phyloP scores from a whole-genome alignment of 257 asterid species.

The Gardenia jasminoides region DNA sequence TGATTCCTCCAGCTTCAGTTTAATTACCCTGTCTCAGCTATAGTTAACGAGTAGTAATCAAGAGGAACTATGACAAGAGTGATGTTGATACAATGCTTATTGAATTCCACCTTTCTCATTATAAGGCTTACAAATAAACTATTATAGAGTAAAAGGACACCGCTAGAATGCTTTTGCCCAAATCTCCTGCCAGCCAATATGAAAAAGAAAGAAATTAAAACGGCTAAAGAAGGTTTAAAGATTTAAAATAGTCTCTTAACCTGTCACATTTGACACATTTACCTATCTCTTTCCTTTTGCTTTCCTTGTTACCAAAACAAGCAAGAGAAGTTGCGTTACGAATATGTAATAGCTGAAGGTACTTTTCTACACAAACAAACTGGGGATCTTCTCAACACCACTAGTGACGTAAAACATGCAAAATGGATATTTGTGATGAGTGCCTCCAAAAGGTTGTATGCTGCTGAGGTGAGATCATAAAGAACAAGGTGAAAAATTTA shows the following conservation, averaged over 20 bases:
- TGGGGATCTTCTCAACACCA: slow-evolving; percentile 24
- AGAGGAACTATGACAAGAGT: neutral
- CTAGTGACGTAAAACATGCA: slow-evolving; percentile 1
- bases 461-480: slow-evolving; percentile 21
- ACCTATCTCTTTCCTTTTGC: neutral
- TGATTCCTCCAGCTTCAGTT: neutral
- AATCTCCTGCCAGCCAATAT: no score
- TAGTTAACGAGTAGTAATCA: neutral
- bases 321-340: slow-evolving; percentile 34
- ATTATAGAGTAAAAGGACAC: no score
- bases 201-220: no score
- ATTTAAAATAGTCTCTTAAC: no score
- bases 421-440: slow-evolving; percentile 42
- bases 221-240: no score
- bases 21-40: neutral
- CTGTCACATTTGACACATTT: neutral
- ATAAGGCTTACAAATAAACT: no score
- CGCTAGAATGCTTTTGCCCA: no score
- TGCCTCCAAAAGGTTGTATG: slow-evolving; percentile 26
- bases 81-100: neutral
- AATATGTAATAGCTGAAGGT: slow-evolving; percentile 27
- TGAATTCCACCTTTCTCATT: no score
- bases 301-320: slow-evolving; percentile 5
- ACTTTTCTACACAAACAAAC: slow-evolving; percentile 24
- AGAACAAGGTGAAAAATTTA: neutral